Base-by-base conservation (phyloP, 208 protist species). In the Trypanosoma brucei region DNA sequence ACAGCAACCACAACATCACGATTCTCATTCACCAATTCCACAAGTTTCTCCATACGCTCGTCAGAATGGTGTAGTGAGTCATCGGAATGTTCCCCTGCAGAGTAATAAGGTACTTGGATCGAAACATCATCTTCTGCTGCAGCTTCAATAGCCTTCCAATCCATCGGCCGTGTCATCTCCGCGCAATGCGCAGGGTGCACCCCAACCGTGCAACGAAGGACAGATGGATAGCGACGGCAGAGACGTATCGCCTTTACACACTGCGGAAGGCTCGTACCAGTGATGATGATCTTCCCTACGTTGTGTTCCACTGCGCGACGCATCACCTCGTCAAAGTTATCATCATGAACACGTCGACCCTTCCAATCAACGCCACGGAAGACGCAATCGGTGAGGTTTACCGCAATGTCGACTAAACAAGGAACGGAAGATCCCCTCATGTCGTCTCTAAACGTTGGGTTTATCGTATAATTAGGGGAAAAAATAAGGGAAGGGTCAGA, bases 331-430 rank as follows among this genome's bases (percentile, higher is more conserved):
- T 81, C 73, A 63, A 97, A 93, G 70, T 96, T 90, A 45, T 92
- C 87, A 14, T 78, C 76, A 71, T 92, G 91, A 37, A 90, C 45
- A 1, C 73, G 76, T 33, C 84, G 81, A 9, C 86, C 85, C 31
- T 87, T 90, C 78, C 78, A 92, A 57, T 92, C 84, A 1, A 94
- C 80, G 7, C 91, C 91, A 53, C 78, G 84, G 72, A 94, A 96
- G 2, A 96, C 84, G 58, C 79, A 83, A 55, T 96, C 91, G 11
- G 91, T 96, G 9, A 96, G 75, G 66, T 96, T 96, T 13, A 84
- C 68, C 1, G 88, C 91, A n/a, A 93, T 72, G 65, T 96, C 91
- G 35, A 94, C 70, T n/a, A 96, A 75, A 66, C 75, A 84, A 31
- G 80, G 77, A 36, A 70, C 52, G 2, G 62, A 42, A 50, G 74